Evolutionary conservation across 1,284 basidiomycete genomes (phyloP).

Genomic region (Trametes sp.): DNA sequence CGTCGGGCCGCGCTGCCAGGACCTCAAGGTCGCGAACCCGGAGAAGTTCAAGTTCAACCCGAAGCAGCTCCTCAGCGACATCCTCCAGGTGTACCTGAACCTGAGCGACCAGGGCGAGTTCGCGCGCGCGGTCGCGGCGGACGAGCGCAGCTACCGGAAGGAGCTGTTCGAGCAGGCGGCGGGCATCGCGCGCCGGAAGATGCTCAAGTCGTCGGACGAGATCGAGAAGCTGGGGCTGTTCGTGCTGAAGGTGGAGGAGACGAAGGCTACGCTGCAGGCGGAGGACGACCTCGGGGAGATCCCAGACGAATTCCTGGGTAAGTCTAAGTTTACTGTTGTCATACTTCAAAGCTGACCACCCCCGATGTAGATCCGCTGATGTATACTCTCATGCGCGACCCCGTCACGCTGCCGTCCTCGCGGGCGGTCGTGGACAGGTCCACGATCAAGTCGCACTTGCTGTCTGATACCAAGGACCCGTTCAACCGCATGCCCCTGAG

Average conservation of each 20-base stretch:
- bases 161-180: conserved; percentile 87
- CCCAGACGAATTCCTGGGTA: conserved; percentile 95
- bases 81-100: conserved; percentile 93
- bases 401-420: conserved; percentile 91
- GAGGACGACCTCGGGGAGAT: conserved; percentile 95
- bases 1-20: conserved; percentile 85
- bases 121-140: conserved; percentile 88
- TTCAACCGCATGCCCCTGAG: conserved; percentile 87
- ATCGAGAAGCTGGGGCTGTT: conserved; percentile 79
- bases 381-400: conserved; percentile 96
- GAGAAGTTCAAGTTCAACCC: conserved; percentile 94
- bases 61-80: conserved; percentile 82
- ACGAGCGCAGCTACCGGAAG: conserved; percentile 91
- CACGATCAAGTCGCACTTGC: conserved; percentile 94
- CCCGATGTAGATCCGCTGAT: conserved; percentile 83
- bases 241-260: conserved; percentile 86
- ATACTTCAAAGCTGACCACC: conserved; percentile 18
- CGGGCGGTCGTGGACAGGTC: conserved; percentile 84
- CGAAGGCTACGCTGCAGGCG: conserved; percentile 78
- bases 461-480: conserved; percentile 92
- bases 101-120: conserved; percentile 85
- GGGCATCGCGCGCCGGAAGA: conserved; percentile 68
- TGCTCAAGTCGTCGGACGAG: conserved; percentile 84
- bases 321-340: conserved; percentile 29
- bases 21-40: conserved; percentile 87